Evolutionary conservation across 306 rosid species (phyloP).

Genomic region (Parietaria judaica): DNA sequence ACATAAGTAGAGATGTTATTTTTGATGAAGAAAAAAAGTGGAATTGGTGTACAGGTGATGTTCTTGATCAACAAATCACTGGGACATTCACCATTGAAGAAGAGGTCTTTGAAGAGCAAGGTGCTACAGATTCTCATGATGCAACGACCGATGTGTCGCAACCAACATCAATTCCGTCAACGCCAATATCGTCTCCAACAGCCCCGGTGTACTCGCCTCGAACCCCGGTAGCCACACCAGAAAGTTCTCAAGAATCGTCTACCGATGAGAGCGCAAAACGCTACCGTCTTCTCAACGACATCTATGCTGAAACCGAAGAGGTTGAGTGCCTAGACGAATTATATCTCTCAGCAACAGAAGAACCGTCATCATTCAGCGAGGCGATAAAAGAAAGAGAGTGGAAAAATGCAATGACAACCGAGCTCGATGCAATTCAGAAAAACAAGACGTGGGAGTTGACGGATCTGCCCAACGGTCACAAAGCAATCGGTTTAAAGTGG

Average conservation of each 20-base stretch:
- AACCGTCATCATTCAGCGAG: neutral
- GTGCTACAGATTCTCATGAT: neutral
- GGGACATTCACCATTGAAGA: neutral
- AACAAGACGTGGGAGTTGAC: neutral
- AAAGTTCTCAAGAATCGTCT: neutral
- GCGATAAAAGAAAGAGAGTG: neutral
- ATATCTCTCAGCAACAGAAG: neutral
- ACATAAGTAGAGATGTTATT: neutral
- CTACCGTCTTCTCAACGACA: neutral
- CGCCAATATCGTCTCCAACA: neutral
- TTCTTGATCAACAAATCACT: neutral
- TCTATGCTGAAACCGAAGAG: neutral
- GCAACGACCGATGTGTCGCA: neutral
- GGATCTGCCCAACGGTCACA: neutral
- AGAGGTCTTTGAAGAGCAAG: neutral
- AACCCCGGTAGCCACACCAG: neutral
- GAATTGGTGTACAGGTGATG: neutral
- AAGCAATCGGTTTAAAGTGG: neutral
- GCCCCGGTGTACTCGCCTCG: neutral
- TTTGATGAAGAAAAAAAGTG: neutral
- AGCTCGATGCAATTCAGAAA: neutral
- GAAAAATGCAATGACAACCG: neutral
- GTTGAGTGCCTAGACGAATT: neutral
- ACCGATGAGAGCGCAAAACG: neutral
- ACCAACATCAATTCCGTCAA: neutral